phyloP scores from a whole-genome alignment of 306 rosid species.

The Abrus precatorius region DNA sequence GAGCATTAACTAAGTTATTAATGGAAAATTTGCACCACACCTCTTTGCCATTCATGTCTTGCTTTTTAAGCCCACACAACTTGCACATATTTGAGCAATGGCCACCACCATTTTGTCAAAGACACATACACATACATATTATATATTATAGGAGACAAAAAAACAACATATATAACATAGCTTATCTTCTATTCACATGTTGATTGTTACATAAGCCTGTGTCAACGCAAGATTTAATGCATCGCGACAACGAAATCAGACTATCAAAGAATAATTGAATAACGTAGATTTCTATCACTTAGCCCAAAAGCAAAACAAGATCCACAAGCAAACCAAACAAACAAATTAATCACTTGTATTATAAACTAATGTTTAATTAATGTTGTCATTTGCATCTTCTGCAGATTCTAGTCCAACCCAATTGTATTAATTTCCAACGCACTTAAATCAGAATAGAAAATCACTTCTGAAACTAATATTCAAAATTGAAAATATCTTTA shows the following conservation, averaged over 20 bases:
- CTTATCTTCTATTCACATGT: constrained; percentile 1
- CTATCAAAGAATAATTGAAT: constrained; percentile 7
- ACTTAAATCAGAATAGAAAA: neutral
- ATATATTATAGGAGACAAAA: constrained; percentile 6
- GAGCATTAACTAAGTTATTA: neutral
- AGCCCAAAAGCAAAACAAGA: neutral
- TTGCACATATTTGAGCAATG: neutral
- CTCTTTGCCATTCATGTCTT: neutral
- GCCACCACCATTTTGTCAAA: too few relatives aligned
- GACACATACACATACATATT: neutral
- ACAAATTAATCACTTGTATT: neutral
- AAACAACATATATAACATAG: neutral
- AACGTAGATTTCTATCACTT: neutral
- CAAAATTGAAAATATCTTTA: neutral
- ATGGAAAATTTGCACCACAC: neutral
- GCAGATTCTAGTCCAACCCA: neutral
- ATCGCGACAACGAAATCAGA: constrained; percentile 34
- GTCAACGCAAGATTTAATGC: neutral
- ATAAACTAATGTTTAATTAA: neutral
- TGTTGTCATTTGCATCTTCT: neutral
- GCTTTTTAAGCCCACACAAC: neutral
- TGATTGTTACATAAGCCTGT: neutral
- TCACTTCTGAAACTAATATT: neutral
- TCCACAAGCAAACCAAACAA: constrained; percentile 9
- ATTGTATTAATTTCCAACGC: neutral